phyloP scores from a whole-genome alignment of 1,284 basidiomycete genomes.

The Calocybe gambosa region DNA sequence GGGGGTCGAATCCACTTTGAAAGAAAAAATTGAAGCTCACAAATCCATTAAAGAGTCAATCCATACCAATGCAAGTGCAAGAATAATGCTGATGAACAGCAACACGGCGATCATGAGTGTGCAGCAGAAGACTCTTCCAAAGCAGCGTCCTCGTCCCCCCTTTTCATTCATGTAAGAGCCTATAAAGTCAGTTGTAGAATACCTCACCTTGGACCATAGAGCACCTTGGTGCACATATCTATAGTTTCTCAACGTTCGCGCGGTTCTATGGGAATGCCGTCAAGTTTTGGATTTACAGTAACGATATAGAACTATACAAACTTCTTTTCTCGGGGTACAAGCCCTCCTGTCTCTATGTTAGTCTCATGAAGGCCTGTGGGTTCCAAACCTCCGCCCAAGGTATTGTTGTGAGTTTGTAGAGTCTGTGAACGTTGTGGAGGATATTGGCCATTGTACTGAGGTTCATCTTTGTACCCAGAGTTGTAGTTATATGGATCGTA shows the following conservation, averaged over 20 bases:
- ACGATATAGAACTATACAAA: constrained; percentile 1
- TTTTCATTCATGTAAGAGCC: constrained; percentile 19
- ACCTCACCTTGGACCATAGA: constrained; percentile 56
- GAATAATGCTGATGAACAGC: constrained; percentile 61
- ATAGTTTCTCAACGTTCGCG: constrained; percentile 42
- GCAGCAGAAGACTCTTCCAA: constrained; percentile 67
- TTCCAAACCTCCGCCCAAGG: constrained; percentile 4
- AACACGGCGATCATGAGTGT: constrained; percentile 59
- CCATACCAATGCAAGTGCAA: constrained; percentile 67
- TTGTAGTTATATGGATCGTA: constrained; percentile 32
- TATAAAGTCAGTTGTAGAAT: constrained; percentile 3
- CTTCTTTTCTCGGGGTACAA: constrained; percentile 12
- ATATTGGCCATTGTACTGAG: constrained; percentile 21
- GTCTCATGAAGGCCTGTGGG: constrained; percentile 13
- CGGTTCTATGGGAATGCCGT: constrained; percentile 23
- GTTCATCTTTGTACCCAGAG: constrained; percentile 39
- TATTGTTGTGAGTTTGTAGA: constrained; percentile 4
- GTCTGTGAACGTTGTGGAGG: constrained; percentile 20
- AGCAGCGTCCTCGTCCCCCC: constrained; percentile 52
- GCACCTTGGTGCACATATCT: constrained; percentile 50
- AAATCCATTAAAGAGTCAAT: constrained; percentile 13
- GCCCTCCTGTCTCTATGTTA: constrained; percentile 5
- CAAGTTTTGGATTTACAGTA: not conserved
- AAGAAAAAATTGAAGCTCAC: too few species aligned
- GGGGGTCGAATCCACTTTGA: constrained; percentile 77